These are phyloP conservation scores for Gossypium longicalyx DNA, from an alignment of 345 rosid species.

Conservation along the genomic window DNA sequence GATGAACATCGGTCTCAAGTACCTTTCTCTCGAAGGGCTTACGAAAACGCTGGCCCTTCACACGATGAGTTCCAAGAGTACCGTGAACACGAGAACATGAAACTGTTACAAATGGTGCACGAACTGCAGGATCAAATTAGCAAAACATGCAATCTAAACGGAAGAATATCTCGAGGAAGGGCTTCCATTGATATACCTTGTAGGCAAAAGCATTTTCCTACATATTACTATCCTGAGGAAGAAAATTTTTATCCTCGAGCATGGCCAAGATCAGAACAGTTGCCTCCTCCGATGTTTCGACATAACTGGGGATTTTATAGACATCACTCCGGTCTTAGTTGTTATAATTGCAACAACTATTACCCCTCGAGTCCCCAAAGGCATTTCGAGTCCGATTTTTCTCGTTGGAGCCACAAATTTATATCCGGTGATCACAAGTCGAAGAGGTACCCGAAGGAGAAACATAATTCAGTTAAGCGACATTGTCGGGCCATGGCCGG, in stretches of 20 bases:
- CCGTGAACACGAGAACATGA: slow-evolving; percentile 40
- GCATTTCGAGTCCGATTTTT: slow-evolving; percentile 39
- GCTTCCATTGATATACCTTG: slow-evolving; percentile 23
- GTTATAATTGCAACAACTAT: slow-evolving; percentile 37
- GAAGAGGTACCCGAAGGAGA: slow-evolving; percentile 42
- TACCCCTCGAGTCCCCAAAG: slow-evolving; percentile 56
- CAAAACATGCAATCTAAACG: slow-evolving; percentile 23
- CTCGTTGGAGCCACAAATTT: slow-evolving; percentile 32
- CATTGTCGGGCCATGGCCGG: slow-evolving; percentile 69
- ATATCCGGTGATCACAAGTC: slow-evolving; percentile 40
- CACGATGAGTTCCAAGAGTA: slow-evolving; percentile 34
- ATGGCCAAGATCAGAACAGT: slow-evolving; percentile 33
- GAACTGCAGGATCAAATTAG: slow-evolving; percentile 56
- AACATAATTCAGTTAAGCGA: slow-evolving; percentile 43
- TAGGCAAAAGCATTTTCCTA: slow-evolving; percentile 25
- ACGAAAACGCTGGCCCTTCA: slow-evolving; percentile 42
- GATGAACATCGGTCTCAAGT: slow-evolving; percentile 34
- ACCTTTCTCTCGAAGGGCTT: slow-evolving; percentile 37
- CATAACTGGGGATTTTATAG: slow-evolving; percentile 23
- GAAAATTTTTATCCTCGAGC: slow-evolving; percentile 23
- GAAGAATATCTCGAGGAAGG: slow-evolving; percentile 14
- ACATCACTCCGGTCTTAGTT: slow-evolving; percentile 29
- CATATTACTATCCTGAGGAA: slow-evolving; percentile 22
- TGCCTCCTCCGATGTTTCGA: slow-evolving; percentile 22
- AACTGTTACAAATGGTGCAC: slow-evolving; percentile 42